These are phyloP conservation scores for Alectoria sarmentosa DNA, from an alignment of 495 filamentous ascomycete species.

Conservation along the genomic window DNA sequence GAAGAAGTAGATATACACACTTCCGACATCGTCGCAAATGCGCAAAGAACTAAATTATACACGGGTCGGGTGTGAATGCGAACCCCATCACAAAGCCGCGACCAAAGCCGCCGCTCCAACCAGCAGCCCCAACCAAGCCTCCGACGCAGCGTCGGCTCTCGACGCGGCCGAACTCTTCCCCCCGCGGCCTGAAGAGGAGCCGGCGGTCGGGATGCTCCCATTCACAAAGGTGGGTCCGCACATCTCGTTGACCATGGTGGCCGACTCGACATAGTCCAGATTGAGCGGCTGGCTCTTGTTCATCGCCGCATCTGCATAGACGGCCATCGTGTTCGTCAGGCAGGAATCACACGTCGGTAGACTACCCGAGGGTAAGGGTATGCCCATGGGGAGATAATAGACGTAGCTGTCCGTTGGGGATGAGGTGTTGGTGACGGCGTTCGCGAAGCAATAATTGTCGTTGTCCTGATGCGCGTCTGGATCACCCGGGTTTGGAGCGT, in stretches of 20 bases:
- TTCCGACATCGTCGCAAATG: background rate
- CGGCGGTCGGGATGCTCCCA: slow-evolving; percentile 43
- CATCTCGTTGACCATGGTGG: slow-evolving; percentile 53
- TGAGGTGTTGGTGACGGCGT: slow-evolving; percentile 68
- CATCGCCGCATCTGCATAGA: slow-evolving; percentile 56
- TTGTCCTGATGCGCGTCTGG: slow-evolving; percentile 22
- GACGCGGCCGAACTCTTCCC: background rate
- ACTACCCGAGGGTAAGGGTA: slow-evolving; percentile 51
- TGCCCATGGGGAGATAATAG: slow-evolving; percentile 79
- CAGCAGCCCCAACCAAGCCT: background rate
- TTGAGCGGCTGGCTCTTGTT: slow-evolving; percentile 51
- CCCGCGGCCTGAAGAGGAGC: background rate
- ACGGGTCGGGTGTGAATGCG: background rate
- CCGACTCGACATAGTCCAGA: slow-evolving; percentile 54
- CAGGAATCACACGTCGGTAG: slow-evolving; percentile 65
- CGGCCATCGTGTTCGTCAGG: slow-evolving; percentile 59
- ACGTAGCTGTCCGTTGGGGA: slow-evolving; percentile 58
- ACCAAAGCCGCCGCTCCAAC: background rate
- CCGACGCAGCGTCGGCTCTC: background rate
- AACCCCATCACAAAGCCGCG: background rate
- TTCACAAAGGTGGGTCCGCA: slow-evolving; percentile 61
- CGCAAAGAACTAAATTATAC: background rate
- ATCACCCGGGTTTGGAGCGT: slow-evolving; percentile 66
- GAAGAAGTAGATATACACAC: background rate
- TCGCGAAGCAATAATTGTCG: slow-evolving; percentile 58